Conservation (phyloP, 768 basidiomycete genomes). For the Pleurotus platypus region DNA sequence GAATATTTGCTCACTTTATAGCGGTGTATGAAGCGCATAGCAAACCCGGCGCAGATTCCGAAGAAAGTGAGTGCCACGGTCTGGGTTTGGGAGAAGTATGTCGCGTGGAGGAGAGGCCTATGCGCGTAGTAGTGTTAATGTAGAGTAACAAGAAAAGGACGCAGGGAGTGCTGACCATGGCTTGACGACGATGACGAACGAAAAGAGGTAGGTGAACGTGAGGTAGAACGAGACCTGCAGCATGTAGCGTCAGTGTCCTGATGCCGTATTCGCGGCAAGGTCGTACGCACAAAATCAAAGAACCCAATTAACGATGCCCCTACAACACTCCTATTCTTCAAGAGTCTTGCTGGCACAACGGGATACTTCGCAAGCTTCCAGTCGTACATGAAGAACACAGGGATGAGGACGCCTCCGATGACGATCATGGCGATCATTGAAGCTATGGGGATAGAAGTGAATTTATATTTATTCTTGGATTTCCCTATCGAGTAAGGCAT, state of each 20-base stretch:
- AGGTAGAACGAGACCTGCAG: slow-evolving; percentile 60
- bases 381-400: slow-evolving; percentile 43
- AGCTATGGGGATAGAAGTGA: slow-evolving; percentile 24
- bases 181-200: slow-evolving; percentile 54
- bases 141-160: neutral
- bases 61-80: slow-evolving; percentile 60
- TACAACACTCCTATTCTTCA: slow-evolving; percentile 54
- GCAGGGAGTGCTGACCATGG: slow-evolving; percentile 29
- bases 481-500: neutral
- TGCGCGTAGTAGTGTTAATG: neutral
- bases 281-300: slow-evolving; percentile 50
- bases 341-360: slow-evolving; percentile 58
- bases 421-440: slow-evolving; percentile 51
- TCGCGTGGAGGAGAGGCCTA: slow-evolving; percentile 54
- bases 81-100: slow-evolving; percentile 63
- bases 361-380: slow-evolving; percentile 50
- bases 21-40: slow-evolving; percentile 49
- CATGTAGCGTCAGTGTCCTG: slow-evolving; percentile 2
- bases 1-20: slow-evolving; percentile 42
- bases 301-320: slow-evolving; percentile 59
- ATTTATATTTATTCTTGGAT: neutral
- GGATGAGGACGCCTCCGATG: slow-evolving; percentile 41
- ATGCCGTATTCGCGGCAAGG: neutral
- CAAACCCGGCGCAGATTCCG: slow-evolving; percentile 55
- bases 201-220: slow-evolving; percentile 71